Evolutionary conservation across 1,139 yeast genomes (phyloP), one percentile per base, ranked within the genome.

Genomic region (Yamadazyma epiphylla): DNA sequence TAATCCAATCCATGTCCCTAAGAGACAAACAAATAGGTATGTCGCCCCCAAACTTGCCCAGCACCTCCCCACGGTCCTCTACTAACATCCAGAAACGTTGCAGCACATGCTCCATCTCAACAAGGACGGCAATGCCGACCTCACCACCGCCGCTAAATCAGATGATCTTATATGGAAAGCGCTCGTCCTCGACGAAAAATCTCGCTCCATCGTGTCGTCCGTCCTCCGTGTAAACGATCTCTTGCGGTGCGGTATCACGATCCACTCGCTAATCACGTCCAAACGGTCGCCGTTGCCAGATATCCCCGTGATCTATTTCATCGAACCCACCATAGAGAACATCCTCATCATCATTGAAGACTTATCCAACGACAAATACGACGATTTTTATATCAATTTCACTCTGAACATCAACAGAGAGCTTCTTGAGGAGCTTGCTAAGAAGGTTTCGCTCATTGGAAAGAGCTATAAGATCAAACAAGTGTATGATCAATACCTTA

Each of bases 221-320:
- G 94, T 91, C 7, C 60, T 94, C 37, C 69, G 97, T 38, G 96
- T 91, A 37, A 88, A 87, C 49, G 98, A 94, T 53, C 66, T 91
- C 45, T 69, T 89, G 48, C 77, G 82, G 38, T 84, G 87, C 48
- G 97, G 97, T 5, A 79, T 91, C 34, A 91, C 98, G 0, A 83
- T 88, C 43, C 97, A 91, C 54, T 70, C 91, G 39, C 60, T 83
- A 35, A 76, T 89, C 33, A 68, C 70, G 35, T 67, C 85, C 29
- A 75, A 74, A 35, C 66, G 98, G 40, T 75, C 89, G 15, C 74
- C 91, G 2, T 69, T 91, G 32, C 87, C 95, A 2, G 98, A 91
- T 48, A 97, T 89, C 6, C 96, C 97, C 1, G 98, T 80, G 3
- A 77, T 94, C 28, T 91, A 94, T 58, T 89, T 94, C 47, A 80